These are phyloP conservation scores for Austroboletus novae-zelandiae DNA, from an alignment of 1,284 basidiomycete species.

Conservation along the genomic window DNA sequence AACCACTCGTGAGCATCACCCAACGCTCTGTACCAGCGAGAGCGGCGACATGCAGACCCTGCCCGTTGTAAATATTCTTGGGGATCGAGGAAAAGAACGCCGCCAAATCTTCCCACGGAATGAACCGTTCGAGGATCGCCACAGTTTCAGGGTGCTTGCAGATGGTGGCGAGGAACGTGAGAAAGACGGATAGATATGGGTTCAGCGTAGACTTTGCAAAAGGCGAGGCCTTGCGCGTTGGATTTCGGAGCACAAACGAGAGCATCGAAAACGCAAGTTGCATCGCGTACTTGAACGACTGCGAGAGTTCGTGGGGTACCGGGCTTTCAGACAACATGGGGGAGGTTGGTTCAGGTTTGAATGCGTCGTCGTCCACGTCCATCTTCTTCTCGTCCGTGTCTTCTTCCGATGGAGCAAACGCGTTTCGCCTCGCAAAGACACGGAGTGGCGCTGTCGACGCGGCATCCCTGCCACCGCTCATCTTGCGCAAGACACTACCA, in stretches of 20 bases:
- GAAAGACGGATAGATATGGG: constrained; percentile 82
- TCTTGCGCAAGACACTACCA: constrained; percentile 65
- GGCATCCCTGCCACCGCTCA: constrained; percentile 42
- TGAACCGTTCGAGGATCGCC: constrained; percentile 63
- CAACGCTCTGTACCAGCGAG: constrained; percentile 41
- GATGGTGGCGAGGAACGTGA: constrained; percentile 86
- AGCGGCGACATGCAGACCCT: constrained; percentile 36
- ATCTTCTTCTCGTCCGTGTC: constrained; percentile 57
- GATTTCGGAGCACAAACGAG: constrained; percentile 66
- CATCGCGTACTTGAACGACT: constrained; percentile 69
- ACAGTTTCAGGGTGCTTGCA: constrained; percentile 63
- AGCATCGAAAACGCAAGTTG: constrained; percentile 82
- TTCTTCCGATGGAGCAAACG: constrained; percentile 30
- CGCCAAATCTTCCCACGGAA: constrained; percentile 85
- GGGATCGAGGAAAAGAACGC: constrained; percentile 65
- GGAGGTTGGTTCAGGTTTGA: constrained; percentile 28
- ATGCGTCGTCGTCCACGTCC: constrained; percentile 61
- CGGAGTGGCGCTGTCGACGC: constrained; percentile 37
- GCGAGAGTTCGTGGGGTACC: constrained; percentile 45
- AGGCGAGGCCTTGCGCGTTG: constrained; percentile 56
- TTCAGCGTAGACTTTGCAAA: constrained; percentile 66
- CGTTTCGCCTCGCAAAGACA: constrained; percentile 45
- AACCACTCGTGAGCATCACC: constrained; percentile 61
- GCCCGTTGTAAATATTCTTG: constrained; percentile 49
- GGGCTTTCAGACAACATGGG: constrained; percentile 40